Base-by-base conservation (phyloP, 257 asterid species). In the Paraleonurus japonicus region DNA sequence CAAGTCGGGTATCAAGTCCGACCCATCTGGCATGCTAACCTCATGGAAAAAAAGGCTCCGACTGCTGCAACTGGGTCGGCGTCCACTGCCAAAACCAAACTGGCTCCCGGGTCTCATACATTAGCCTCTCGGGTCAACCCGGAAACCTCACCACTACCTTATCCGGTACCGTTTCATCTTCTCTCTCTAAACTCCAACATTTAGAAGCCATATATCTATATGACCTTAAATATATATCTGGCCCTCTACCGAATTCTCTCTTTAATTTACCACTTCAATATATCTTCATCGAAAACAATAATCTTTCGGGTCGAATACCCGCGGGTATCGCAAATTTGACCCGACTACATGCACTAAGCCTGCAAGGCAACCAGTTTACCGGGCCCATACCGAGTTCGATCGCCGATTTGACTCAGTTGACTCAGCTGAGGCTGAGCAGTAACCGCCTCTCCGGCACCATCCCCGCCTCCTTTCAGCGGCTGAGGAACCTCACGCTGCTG, bases 41-140 rank as follows among this genome's bases (percentile, higher is more conserved):
- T 65, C 85, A 0, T 91, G 97, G 97, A 89, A 71, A 28, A n/a
- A 69, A 83, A 11, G 97, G 96, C 71, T 80, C 96, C 0, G 88
- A 89, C 71, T 91, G 97, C 74, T 91, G 96, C 85, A 41, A 81
- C 15, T 91, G 96, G 96, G 1, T 7, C 2, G 89, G 92, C 24
- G 32, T 91, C 41, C 37, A 84, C 4, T 91, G 97, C n/a, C n/a
- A n/a, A n/a, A n/a, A n/a, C 84, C 71, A 4, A 19, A 22, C 33
- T 5, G 76, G 64, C 4, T 57, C 30, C 65, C 90, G 97, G 54
- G 95, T 91, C 84, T 84, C 87, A 0, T 39, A 81, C 5, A 5
- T 91, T 0, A 0, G 28, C 4, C 76, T 85, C 33, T 5, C 0
- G 0, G 90, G 85, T 13, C 83, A 53, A 48, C 79, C 72, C 73